Evolutionary conservation across 2,329 filamentous ascomycete genomes (phyloP).

Genomic region (Stromatinia cepivora): DNA sequence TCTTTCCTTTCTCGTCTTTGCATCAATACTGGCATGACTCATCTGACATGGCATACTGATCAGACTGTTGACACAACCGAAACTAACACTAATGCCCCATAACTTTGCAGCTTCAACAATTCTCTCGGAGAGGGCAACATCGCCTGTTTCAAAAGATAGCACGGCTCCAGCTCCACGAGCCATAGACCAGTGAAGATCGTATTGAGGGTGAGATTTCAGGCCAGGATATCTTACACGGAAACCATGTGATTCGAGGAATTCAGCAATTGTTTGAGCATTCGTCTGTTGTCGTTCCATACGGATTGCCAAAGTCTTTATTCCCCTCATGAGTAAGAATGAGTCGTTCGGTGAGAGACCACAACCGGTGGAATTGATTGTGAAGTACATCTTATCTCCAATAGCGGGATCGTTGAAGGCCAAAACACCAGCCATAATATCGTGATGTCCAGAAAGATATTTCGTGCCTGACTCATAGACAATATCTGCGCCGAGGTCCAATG

Average conservation of each 20-base stretch:
- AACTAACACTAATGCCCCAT: conserved; percentile 95
- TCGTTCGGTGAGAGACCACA: conserved; percentile 95
- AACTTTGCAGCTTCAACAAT: conserved; percentile 92
- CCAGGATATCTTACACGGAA: conserved; percentile 97
- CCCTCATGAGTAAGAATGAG: conserved; percentile 91
- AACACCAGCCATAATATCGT: conserved; percentile 98
- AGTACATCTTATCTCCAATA: conserved; percentile 87
- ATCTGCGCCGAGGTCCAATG: conserved; percentile 90
- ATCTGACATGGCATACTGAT: conserved; percentile 99
- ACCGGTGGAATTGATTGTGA: conserved; percentile 94
- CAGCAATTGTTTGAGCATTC: conserved; percentile 86
- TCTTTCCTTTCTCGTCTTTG: conserved; percentile 84
- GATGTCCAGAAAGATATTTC: conserved; percentile 96
- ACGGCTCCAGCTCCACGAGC: conserved; percentile 92
- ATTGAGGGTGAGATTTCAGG: conserved; percentile 91
- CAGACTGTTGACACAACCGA: conserved; percentile 96
- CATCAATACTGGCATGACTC: conserved; percentile 98
- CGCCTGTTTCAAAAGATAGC: conserved; percentile 92
- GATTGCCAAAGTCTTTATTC: conserved; percentile 93
- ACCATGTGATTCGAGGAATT: conserved; percentile 86
- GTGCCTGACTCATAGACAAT: conserved; percentile 97
- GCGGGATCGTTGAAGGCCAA: conserved; percentile 83
- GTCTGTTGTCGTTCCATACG: conserved; percentile 98
- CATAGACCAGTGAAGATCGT: conserved; percentile 94
- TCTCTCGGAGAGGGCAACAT: conserved; percentile 77